Conservation (phyloP, 2,329 filamentous ascomycete genomes). For the Calonectria naviculata region DNA sequence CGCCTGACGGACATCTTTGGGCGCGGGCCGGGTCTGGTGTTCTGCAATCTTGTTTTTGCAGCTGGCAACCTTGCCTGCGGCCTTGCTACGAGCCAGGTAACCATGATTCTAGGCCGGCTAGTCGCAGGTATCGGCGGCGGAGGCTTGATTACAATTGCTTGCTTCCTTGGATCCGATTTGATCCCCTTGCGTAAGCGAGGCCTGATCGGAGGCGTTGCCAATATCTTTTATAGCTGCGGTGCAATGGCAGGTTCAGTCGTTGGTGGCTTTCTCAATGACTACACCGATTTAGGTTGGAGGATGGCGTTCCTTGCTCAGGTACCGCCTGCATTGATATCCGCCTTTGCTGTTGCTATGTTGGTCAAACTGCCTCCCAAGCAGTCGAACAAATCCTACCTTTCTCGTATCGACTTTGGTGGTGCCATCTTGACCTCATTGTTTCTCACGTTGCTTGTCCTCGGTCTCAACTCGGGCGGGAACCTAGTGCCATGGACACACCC, state of each 20-base stretch:
- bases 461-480: slow-evolving; percentile 81
- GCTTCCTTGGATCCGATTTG: slow-evolving; percentile 72
- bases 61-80: slow-evolving; percentile 81
- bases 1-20: slow-evolving; percentile 85
- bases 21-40: slow-evolving; percentile 75
- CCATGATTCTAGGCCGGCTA: slow-evolving; percentile 78
- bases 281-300: neutral
- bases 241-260: neutral
- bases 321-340: neutral
- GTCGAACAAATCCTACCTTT: slow-evolving; percentile 71
- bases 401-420: slow-evolving; percentile 79
- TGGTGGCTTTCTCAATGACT: neutral
- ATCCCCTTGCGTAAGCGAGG: slow-evolving; percentile 66
- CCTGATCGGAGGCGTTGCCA: neutral
- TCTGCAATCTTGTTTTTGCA: slow-evolving; percentile 80
- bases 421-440: slow-evolving; percentile 69
- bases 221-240: neutral
- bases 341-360: neutral
- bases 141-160: slow-evolving; percentile 73
- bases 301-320: neutral
- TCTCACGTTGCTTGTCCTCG: slow-evolving; percentile 75
- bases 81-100: slow-evolving; percentile 68
- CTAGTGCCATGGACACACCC: slow-evolving; percentile 81
- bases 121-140: slow-evolving; percentile 83
- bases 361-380: slow-evolving; percentile 74